Evolutionary conservation across 2,329 filamentous ascomycete species (phyloP).

Genomic region (Cercospora nicotianae): DNA sequence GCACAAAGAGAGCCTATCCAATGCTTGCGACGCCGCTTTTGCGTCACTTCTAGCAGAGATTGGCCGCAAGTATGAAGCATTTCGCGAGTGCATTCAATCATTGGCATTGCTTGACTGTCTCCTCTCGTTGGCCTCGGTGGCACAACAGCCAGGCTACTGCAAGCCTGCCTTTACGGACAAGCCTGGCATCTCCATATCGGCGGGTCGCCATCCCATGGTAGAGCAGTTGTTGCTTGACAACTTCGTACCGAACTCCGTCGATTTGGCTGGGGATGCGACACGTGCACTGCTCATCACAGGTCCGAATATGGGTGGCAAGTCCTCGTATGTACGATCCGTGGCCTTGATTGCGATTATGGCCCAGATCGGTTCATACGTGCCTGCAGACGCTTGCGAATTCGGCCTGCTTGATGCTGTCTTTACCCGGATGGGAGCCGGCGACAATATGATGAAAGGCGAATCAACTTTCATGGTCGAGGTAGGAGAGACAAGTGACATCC

Average conservation of each 20-base stretch:
- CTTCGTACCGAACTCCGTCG: slow-evolving; percentile 88
- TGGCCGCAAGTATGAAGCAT: slow-evolving; percentile 78
- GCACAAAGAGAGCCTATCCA: slow-evolving; percentile 88
- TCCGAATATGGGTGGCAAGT: slow-evolving; percentile 98
- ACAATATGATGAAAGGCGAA: slow-evolving; percentile 94
- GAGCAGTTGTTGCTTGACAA: slow-evolving; percentile 81
- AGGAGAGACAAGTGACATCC: slow-evolving; percentile 84
- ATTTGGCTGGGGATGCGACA: slow-evolving; percentile 64
- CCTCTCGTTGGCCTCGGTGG: slow-evolving; percentile 79
- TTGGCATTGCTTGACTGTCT: slow-evolving; percentile 89
- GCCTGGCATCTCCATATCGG: slow-evolving; percentile 67
- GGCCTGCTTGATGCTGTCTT: slow-evolving; percentile 89
- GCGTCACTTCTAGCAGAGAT: slow-evolving; percentile 69
- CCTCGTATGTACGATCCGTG: slow-evolving; percentile 90
- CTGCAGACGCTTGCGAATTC: slow-evolving; percentile 69
- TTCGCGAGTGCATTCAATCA: slow-evolving; percentile 83
- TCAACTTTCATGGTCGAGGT: slow-evolving; percentile 98
- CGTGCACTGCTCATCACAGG: slow-evolving; percentile 87
- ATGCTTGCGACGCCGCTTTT: slow-evolving; percentile 87
- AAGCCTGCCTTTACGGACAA: slow-evolving; percentile 69
- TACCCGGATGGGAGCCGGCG: slow-evolving; percentile 92
- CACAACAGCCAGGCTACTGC: slow-evolving; percentile 80
- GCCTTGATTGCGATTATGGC: slow-evolving; percentile 91
- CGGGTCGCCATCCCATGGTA: slow-evolving; percentile 91
- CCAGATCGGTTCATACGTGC: slow-evolving; percentile 92